Conservation (phyloP, 371 early-diverging fungal species). For the Mucor plumbeus region DNA sequence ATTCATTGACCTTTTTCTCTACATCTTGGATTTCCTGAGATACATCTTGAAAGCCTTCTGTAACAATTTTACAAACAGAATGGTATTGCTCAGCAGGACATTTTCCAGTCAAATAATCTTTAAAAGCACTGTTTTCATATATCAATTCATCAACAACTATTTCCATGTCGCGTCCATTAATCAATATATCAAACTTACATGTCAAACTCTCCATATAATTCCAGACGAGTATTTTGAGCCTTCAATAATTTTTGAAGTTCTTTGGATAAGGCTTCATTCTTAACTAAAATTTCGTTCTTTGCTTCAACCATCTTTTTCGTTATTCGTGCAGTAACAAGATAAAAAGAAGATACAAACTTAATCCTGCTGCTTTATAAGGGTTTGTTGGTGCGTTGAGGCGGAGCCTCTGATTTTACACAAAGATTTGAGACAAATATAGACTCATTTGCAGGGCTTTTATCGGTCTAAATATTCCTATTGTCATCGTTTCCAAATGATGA, state of each 20-base stretch:
- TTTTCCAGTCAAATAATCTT: slow-evolving; percentile 45
- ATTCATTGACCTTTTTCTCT: slow-evolving; percentile 31
- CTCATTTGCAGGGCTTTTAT: no score
- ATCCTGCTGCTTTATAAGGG: no score
- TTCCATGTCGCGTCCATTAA: background rate
- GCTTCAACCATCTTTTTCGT: slow-evolving; percentile 8
- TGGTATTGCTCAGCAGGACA: slow-evolving; percentile 51
- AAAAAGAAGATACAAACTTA: no score
- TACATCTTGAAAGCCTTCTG: slow-evolving; percentile 55
- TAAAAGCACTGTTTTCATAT: slow-evolving; percentile 37
- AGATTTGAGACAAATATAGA: no score
- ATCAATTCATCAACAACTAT: background rate
- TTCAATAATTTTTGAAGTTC: slow-evolving; percentile 39
- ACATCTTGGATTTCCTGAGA: slow-evolving; percentile 44
- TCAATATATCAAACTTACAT: slow-evolving; percentile 27
- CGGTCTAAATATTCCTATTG: no score
- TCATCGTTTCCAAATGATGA: no score
- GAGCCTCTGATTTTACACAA: no score
- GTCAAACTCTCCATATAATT: slow-evolving; percentile 49
- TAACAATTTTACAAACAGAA: slow-evolving; percentile 50
- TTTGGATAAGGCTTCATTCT: slow-evolving; percentile 20
- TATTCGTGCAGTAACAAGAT: no score
- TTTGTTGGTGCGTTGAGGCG: no score
- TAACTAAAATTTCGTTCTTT: slow-evolving; percentile 12
- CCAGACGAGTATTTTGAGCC: slow-evolving; percentile 46